Evolutionary conservation across 257 asterid genomes (phyloP).

Genomic region (Orobanche coerulescens): DNA sequence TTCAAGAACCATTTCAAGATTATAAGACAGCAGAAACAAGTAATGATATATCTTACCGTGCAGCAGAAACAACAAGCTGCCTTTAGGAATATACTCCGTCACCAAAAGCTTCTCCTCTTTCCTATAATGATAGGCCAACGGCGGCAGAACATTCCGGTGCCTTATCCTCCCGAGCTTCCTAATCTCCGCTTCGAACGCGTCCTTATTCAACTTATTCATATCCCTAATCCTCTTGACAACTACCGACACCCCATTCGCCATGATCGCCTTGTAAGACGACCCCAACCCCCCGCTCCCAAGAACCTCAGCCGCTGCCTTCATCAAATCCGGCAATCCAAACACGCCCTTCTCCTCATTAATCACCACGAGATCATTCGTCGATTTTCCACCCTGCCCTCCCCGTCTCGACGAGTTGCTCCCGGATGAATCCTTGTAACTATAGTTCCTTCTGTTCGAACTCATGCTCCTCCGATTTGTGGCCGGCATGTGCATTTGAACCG

Average conservation of each 20-base stretch:
- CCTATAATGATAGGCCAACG: constrained; percentile 71
- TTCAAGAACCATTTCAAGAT: no score
- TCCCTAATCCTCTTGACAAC: constrained; percentile 86
- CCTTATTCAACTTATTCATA: constrained; percentile 58
- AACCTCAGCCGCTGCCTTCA: constrained; percentile 97
- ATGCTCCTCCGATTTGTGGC: constrained; percentile 20
- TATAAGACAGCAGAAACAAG: no score
- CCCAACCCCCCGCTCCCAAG: constrained; percentile 85
- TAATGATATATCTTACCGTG: constrained; percentile 45
- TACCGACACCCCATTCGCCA: constrained; percentile 58
- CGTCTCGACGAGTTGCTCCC: constrained; percentile 33
- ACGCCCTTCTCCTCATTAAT: constrained; percentile 58
- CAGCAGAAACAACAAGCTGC: constrained; percentile 59
- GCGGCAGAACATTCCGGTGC: constrained; percentile 59
- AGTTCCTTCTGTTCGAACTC: constrained; percentile 28
- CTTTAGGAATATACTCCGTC: constrained; percentile 57
- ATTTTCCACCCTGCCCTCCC: constrained; percentile 20
- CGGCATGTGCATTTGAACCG: constrained; percentile 34
- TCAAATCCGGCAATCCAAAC: constrained; percentile 73
- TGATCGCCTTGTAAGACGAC: constrained; percentile 70
- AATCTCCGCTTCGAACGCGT: constrained; percentile 57
- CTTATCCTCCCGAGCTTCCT: constrained; percentile 49
- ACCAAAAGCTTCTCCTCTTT: constrained; percentile 85
- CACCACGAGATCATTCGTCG: constrained; percentile 48
- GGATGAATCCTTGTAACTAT: not conserved